phyloP scores from a whole-genome alignment of 1,284 basidiomycete genomes.

The Boletus smithii region DNA sequence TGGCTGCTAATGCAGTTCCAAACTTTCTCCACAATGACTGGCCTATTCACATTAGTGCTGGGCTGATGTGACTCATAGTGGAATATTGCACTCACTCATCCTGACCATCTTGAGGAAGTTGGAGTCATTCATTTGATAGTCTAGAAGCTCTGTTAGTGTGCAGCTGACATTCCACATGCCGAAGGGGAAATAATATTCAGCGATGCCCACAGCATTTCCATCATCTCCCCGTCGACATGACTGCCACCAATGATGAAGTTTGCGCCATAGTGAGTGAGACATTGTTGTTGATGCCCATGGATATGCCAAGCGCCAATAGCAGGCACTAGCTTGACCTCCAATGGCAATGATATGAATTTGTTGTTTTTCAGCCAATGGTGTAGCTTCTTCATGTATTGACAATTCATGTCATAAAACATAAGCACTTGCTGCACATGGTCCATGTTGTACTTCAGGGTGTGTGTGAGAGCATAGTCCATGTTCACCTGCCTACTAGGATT shows the following conservation, averaged over 20 bases:
- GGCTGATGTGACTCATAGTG: too few species aligned
- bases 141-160: not conserved
- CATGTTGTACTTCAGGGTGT: not conserved
- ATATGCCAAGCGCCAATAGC: not conserved
- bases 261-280: not conserved
- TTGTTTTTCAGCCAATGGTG: not conserved
- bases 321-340: not conserved
- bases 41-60: too few species aligned
- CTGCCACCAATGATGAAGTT: not conserved
- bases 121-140: not conserved
- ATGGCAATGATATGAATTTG: not conserved
- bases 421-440: not conserved
- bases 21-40: not conserved
- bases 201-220: not conserved
- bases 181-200: not conserved
- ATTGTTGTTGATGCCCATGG: not conserved
- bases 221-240: not conserved
- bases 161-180: not conserved
- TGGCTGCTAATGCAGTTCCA: too few species aligned
- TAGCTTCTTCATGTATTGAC: not conserved
- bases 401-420: not conserved
- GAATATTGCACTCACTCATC: not conserved
- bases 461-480: not conserved
- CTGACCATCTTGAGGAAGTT: not conserved
- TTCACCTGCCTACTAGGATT: not conserved